Evolutionary conservation across 306 rosid genomes (phyloP).

Genomic region (Boehmeria nivea): DNA sequence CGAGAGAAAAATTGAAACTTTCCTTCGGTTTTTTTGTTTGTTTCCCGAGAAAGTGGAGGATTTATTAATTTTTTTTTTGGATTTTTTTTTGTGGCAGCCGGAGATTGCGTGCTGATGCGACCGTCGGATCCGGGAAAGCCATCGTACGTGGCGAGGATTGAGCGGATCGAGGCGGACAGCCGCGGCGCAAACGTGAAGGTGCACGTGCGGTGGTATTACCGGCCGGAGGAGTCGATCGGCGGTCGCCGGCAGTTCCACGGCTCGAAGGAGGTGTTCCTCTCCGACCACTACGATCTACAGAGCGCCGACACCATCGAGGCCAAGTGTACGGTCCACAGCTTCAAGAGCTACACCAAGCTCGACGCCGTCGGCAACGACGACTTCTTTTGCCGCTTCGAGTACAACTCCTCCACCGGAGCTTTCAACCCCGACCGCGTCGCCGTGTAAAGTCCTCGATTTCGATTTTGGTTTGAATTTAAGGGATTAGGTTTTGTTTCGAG

Average conservation of each 20-base stretch:
- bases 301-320: slow-evolving; percentile 88
- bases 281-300: slow-evolving; percentile 88
- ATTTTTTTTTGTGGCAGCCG: slow-evolving; percentile 35
- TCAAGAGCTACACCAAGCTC: slow-evolving; percentile 87
- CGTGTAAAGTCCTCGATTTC: slow-evolving; percentile 47
- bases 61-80: background rate
- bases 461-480: no score
- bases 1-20: background rate
- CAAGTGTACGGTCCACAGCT: slow-evolving; percentile 89
- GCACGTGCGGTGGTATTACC: slow-evolving; percentile 90
- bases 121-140: slow-evolving; percentile 75
- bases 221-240: slow-evolving; percentile 98
- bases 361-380: slow-evolving; percentile 97
- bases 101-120: slow-evolving; percentile 89
- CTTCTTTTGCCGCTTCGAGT: slow-evolving; percentile 97
- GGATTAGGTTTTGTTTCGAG: no score
- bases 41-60: slow-evolving; percentile 8
- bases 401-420: slow-evolving; percentile 85
- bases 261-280: slow-evolving; percentile 87
- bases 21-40: background rate
- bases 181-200: slow-evolving; percentile 93
- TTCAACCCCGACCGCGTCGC: slow-evolving; percentile 97
- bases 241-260: slow-evolving; percentile 99
- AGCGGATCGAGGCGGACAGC: slow-evolving; percentile 86
- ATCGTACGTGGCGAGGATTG: slow-evolving; percentile 92